phyloP scores from a whole-genome alignment of 2,329 filamentous ascomycete genomes.

The Cladobotryum mycophilum region DNA sequence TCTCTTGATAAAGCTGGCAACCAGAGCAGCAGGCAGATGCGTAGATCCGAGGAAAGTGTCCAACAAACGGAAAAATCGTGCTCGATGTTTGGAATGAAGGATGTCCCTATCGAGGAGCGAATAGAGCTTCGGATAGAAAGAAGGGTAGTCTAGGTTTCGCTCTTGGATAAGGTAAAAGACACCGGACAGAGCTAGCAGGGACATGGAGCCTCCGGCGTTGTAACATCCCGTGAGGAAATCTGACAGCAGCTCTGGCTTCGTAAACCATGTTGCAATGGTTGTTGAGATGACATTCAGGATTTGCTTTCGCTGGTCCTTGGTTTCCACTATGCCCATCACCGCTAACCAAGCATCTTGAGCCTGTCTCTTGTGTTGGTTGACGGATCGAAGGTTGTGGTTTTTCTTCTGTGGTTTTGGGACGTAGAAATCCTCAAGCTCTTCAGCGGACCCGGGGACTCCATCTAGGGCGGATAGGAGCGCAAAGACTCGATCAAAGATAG shows the following conservation, averaged over 20 bases:
- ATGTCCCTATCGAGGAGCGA: constrained; percentile 80
- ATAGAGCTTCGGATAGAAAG: constrained; percentile 91
- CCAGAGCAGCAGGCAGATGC: constrained; percentile 82
- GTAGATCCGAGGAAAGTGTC: constrained; percentile 87
- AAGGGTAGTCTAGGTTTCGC: constrained; percentile 91
- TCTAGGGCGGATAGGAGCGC: constrained; percentile 62
- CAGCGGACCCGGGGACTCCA: constrained; percentile 59
- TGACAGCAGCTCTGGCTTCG: constrained; percentile 80
- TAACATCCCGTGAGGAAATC: constrained; percentile 97
- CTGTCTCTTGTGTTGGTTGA: constrained; percentile 66
- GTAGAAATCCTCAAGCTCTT: constrained; percentile 65
- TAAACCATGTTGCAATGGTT: constrained; percentile 83
- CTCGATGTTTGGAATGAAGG: constrained; percentile 89
- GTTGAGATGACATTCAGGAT: constrained; percentile 70
- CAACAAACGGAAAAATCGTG: constrained; percentile 84
- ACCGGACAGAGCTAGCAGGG: constrained; percentile 81
- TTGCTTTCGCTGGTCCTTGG: constrained; percentile 69
- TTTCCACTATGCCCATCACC: constrained; percentile 61
- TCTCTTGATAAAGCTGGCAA: constrained; percentile 96
- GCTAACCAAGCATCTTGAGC: constrained; percentile 85
- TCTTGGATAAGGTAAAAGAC: constrained; percentile 92
- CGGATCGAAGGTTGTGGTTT: constrained; percentile 58
- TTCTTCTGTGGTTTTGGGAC: constrained; percentile 58
- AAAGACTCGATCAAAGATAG: constrained; percentile 51
- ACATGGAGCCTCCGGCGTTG: constrained; percentile 76